phyloP scores from a whole-genome alignment of 345 rosid species.

The Heritiera littoralis region DNA sequence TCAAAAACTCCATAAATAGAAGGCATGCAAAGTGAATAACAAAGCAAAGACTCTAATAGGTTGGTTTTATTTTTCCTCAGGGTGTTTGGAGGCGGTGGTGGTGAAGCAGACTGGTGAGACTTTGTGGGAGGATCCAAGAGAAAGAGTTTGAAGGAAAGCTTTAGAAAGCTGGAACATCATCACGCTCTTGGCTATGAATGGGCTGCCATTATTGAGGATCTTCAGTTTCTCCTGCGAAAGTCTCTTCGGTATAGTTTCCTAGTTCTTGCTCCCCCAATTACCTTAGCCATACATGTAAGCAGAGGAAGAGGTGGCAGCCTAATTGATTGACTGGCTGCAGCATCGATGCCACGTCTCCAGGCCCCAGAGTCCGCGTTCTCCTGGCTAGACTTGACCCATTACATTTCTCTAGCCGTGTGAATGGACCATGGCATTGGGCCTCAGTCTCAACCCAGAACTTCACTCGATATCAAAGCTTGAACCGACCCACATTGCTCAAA shows the following conservation, averaged over 20 bases:
- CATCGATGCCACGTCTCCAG: neutral
- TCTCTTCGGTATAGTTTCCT: neutral
- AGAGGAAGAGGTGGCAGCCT: slow-evolving; percentile 13
- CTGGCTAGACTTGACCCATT: too few species aligned
- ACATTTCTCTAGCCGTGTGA: neutral
- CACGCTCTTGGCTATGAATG: slow-evolving; percentile 26
- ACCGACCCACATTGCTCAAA: neutral
- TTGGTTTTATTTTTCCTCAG: slow-evolving; percentile 15
- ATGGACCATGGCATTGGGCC: neutral
- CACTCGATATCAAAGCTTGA: neutral
- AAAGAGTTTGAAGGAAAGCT: slow-evolving; percentile 21
- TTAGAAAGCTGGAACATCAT: slow-evolving; percentile 30
- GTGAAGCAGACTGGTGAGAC: slow-evolving; percentile 39
- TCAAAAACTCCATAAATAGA: neutral
- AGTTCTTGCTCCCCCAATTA: neutral
- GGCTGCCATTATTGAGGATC: slow-evolving; percentile 32
- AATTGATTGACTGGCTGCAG: neutral
- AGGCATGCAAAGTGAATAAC: neutral
- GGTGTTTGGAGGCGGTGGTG: slow-evolving; percentile 35
- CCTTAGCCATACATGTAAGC: neutral
- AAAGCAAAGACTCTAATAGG: neutral
- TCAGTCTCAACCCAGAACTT: neutral
- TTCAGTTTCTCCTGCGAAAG: neutral
- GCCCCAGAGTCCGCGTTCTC: neutral
- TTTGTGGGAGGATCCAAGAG: slow-evolving; percentile 20